Evolutionary conservation across 768 basidiomycete species (phyloP).

Genomic region (Boletus rubescentipes): DNA sequence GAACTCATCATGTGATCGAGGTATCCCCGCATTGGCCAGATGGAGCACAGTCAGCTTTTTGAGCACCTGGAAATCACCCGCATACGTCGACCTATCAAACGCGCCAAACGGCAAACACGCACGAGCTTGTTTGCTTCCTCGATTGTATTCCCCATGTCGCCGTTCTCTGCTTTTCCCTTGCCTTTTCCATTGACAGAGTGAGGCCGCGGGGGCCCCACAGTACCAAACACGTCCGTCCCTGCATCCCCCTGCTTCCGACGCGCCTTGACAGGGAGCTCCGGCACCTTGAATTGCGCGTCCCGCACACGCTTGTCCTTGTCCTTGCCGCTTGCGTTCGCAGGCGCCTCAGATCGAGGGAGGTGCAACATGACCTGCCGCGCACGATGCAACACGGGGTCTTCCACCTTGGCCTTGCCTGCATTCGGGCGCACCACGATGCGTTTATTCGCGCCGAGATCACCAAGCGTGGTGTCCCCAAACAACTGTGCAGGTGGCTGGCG

Average conservation of each 20-base stretch:
- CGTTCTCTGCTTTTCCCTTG: slow-evolving; percentile 34
- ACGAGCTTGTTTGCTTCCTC: slow-evolving; percentile 68
- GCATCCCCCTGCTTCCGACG: slow-evolving; percentile 15
- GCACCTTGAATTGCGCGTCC: slow-evolving; percentile 44
- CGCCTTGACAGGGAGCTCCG: slow-evolving; percentile 39
- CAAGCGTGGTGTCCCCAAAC: slow-evolving; percentile 4
- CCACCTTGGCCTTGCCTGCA: slow-evolving; percentile 21
- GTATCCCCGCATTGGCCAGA: slow-evolving; percentile 32
- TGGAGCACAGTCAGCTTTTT: slow-evolving; percentile 39
- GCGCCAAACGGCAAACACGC: slow-evolving; percentile 17
- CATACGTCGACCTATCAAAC: neutral
- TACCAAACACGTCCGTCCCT: slow-evolving; percentile 34
- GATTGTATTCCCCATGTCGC: slow-evolving; percentile 30
- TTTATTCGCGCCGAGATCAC: slow-evolving; percentile 21
- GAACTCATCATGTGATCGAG: slow-evolving; percentile 40
- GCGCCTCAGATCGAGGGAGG: slow-evolving; percentile 30
- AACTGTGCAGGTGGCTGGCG: slow-evolving; percentile 55
- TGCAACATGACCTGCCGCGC: slow-evolving; percentile 41
- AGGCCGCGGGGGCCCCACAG: slow-evolving; percentile 17
- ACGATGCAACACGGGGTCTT: slow-evolving; percentile 33
- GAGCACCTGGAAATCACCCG: slow-evolving; percentile 29
- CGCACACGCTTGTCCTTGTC: neutral
- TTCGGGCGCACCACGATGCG: slow-evolving; percentile 19
- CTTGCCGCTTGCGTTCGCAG: slow-evolving; percentile 4
- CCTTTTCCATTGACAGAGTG: slow-evolving; percentile 31